These are phyloP conservation scores for Mangifera indica DNA, from an alignment of 345 rosid genomes.

Conservation along the genomic window DNA sequence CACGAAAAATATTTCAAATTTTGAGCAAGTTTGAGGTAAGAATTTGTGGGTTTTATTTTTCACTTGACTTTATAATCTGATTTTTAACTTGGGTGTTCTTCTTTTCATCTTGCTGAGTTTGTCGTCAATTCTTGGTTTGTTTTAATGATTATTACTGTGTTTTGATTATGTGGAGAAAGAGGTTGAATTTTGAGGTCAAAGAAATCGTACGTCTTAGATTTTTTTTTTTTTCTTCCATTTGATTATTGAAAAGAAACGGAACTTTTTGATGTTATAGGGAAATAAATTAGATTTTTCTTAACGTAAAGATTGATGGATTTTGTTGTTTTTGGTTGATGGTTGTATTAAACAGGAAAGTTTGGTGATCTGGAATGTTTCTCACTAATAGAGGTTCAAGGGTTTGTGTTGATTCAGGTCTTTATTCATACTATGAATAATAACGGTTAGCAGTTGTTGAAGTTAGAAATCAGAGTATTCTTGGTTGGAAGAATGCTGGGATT, in stretches of 20 bases:
- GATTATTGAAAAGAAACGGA: background rate
- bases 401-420: constrained; percentile 11
- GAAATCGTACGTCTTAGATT: background rate
- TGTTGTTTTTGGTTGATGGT: constrained; percentile 11
- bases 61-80: background rate
- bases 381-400: background rate
- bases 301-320: constrained; percentile 6
- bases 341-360: background rate
- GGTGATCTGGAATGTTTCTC: background rate
- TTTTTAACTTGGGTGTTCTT: background rate
- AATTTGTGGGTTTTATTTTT: background rate
- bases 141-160: background rate
- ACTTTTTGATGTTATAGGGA: background rate
- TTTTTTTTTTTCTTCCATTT: constrained; percentile 4
- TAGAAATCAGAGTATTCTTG: background rate
- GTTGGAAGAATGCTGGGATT: background rate
- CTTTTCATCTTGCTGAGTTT: background rate
- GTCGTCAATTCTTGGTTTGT: background rate
- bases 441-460: background rate
- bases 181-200: constrained; percentile 2
- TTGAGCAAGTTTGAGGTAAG: constrained; percentile 23
- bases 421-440: background rate
- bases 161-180: constrained; percentile 3
- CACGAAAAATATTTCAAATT: constrained; percentile 5
- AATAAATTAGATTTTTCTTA: background rate